These are phyloP conservation scores for Rhamnella rubrinervis DNA, from an alignment of 331 rosid genomes.

Conservation along the genomic window DNA sequence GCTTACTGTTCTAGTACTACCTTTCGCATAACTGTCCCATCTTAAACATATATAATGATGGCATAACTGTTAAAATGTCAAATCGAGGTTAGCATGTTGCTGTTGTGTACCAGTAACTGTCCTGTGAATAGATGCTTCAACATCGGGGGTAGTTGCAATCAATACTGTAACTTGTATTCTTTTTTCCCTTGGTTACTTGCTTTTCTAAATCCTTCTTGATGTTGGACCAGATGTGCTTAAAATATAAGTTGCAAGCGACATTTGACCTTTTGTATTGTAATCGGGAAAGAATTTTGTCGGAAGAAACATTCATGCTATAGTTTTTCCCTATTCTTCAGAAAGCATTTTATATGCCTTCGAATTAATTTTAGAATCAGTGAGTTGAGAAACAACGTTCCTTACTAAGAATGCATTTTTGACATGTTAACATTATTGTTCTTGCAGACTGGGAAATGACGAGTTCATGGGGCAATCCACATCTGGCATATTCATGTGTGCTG, in stretches of 20 bases:
- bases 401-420: constrained; percentile 3
- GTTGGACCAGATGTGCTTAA: no score
- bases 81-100: not conserved
- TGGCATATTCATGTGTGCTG: constrained; percentile 76
- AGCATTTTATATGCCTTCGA: not conserved
- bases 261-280: no score
- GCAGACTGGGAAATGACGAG: constrained; percentile 87
- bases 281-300: no score
- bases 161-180: no score
- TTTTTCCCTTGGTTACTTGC: no score
- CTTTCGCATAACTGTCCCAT: no score
- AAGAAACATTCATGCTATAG: not conserved
- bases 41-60: constrained; percentile 2
- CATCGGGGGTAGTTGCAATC: not conserved
- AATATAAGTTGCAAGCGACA: no score
- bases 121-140: not conserved
- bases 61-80: not conserved
- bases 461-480: constrained; percentile 64
- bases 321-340: not conserved
- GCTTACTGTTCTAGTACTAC: no score
- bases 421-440: not conserved
- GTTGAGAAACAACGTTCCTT: not conserved
- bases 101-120: not conserved
- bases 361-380: no score
- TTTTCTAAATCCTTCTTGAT: no score